Evolutionary conservation across 345 rosid species (phyloP).

Genomic region (Eucalyptus cloeziana): DNA sequence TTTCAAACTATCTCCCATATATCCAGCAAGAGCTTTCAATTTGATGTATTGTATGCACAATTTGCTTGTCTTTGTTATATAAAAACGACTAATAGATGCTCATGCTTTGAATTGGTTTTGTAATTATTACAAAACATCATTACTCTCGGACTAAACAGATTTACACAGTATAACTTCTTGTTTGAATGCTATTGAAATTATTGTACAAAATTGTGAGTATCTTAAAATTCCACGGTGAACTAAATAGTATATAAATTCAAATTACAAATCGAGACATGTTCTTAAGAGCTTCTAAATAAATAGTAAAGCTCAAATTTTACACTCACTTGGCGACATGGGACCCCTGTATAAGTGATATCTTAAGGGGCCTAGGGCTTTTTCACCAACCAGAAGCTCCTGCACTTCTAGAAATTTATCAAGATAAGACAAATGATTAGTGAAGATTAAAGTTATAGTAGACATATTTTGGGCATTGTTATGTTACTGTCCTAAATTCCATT

Average conservation of each 20-base stretch:
- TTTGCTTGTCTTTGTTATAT: not conserved
- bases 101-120: not conserved
- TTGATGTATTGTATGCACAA: not conserved
- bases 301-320: not conserved
- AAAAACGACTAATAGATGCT: not conserved
- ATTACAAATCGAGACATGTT: not conserved
- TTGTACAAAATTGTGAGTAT: not conserved
- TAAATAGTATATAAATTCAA: not conserved
- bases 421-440: not conserved
- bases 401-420: not conserved
- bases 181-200: not conserved
- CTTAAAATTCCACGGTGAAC: not conserved
- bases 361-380: not conserved
- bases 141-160: not conserved
- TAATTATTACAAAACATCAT: not conserved
- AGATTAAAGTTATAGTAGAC: not conserved
- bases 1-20: not conserved
- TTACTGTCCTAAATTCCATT: not conserved
- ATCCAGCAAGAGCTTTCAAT: not conserved
- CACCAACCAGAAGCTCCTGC: not conserved
- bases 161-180: not conserved
- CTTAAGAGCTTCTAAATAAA: not conserved
- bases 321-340: not conserved
- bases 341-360: not conserved
- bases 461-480: not conserved